Evolutionary conservation across 1,284 basidiomycete species (phyloP).

Genomic region (Lentinula novae-zelandiae): DNA sequence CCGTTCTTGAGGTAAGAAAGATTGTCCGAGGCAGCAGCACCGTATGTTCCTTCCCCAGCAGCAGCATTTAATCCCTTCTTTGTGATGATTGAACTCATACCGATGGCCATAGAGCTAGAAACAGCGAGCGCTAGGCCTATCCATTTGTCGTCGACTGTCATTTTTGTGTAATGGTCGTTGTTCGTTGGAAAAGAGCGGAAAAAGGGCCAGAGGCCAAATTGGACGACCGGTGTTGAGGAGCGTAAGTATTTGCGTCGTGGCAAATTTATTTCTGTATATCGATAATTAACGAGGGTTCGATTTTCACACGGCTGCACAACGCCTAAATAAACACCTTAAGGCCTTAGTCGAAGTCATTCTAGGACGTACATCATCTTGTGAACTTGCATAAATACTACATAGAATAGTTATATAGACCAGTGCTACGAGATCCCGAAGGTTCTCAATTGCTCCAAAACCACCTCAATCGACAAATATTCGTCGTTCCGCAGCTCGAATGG

Average conservation of each 20-base stretch:
- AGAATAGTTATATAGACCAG: too few relatives aligned
- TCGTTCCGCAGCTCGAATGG: slow-evolving; percentile 1
- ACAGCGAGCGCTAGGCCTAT: slow-evolving; percentile 87
- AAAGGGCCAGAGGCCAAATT: slow-evolving; percentile 3
- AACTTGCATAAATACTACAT: too few relatives aligned
- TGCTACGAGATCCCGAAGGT: too few relatives aligned
- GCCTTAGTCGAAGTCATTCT: too few relatives aligned
- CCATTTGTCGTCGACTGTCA: slow-evolving; percentile 85
- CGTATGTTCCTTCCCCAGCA: slow-evolving; percentile 48
- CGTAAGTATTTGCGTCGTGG: not conserved
- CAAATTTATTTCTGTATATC: not conserved
- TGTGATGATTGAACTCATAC: slow-evolving; percentile 93
- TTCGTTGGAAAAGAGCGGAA: not conserved
- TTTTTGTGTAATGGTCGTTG: slow-evolving; percentile 90
- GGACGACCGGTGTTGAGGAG: not conserved
- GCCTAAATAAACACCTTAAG: not conserved
- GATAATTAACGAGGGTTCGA: not conserved
- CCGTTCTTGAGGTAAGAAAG: slow-evolving; percentile 88
- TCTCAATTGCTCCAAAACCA: too few relatives aligned
- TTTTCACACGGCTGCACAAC: not conserved
- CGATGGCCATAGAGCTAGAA: slow-evolving; percentile 81
- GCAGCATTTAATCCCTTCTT: slow-evolving; percentile 94
- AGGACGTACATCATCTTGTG: too few relatives aligned
- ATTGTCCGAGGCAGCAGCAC: slow-evolving; percentile 70
- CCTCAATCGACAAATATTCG: not conserved